A percentile compares a stretch with the other conserved stretches of the same genome.
Conservation (phyloP, 2,329 filamentous ascomycete genomes). For the Penicillium sp. region DNA sequence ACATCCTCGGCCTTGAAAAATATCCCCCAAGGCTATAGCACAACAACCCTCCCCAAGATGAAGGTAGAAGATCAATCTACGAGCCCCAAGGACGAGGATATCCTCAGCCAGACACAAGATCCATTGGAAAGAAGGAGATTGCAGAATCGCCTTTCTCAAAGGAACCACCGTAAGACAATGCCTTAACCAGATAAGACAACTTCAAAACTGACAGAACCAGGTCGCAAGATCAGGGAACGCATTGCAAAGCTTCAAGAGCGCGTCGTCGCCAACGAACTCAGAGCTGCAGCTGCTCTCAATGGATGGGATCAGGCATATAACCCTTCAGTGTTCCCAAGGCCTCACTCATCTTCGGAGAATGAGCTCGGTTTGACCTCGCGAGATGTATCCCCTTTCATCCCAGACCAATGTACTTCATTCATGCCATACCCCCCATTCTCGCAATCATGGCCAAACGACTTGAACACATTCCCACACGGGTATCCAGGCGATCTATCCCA, state of each 20-base stretch:
- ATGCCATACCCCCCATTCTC: not conserved
- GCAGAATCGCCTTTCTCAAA: constrained; percentile 34
- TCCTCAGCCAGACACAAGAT: constrained; percentile 24
- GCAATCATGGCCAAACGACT: constrained; percentile 5
- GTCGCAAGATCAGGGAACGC: constrained; percentile 34
- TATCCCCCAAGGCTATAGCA: not conserved
- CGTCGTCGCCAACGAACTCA: constrained; percentile 34
- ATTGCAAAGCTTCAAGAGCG: constrained; percentile 37
- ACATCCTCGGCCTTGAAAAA: not conserved
- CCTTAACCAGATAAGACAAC: too few species aligned
- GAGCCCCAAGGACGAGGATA: constrained; percentile 9
- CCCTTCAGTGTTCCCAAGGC: constrained; percentile 8
- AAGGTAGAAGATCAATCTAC: constrained; percentile 8
- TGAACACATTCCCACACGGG: not conserved
- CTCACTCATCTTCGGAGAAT: constrained; percentile 5
- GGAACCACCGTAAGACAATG: constrained; percentile 30
- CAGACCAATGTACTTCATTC: constrained; percentile 8
- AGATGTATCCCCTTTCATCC: not conserved
- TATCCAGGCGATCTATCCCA: not conserved
- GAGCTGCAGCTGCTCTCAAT: constrained; percentile 28
- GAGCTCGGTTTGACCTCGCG: not conserved
- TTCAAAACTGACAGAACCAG: constrained; percentile 11
- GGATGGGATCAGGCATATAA: constrained; percentile 27
- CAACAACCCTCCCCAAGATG: not conserved
- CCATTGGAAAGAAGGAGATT: constrained; percentile 30